Percentiles rank a stretch among this genome's conserved stretches.
Evolutionary conservation across 495 filamentous ascomycete species (phyloP).

Genomic region (Talaromyces thailandensis): DNA sequence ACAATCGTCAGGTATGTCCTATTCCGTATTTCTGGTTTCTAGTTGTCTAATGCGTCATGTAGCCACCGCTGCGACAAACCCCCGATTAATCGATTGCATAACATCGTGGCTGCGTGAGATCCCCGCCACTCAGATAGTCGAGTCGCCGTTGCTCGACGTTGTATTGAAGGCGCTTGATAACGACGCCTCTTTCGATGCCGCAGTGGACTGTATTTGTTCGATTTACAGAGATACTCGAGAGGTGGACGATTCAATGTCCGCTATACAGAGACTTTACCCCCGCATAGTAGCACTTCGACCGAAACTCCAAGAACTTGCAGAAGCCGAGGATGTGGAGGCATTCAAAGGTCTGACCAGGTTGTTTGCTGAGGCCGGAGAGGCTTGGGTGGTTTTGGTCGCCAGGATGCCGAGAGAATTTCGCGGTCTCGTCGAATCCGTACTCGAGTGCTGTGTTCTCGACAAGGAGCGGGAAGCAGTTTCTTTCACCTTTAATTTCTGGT

Average conservation of each 20-base stretch:
- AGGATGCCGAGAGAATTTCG: constrained; percentile 73
- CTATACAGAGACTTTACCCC: constrained; percentile 80
- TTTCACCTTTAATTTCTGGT: constrained; percentile 95
- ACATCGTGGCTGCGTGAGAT: constrained; percentile 95
- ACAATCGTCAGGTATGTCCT: constrained; percentile 71
- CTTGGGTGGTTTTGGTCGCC: constrained; percentile 86
- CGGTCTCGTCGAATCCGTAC: constrained; percentile 76
- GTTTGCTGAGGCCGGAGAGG: constrained; percentile 88
- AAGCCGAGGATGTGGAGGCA: constrained; percentile 74
- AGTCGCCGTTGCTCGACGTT: constrained; percentile 73
- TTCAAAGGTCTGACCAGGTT: constrained; percentile 83
- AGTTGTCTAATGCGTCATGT: neutral
- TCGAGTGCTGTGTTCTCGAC: constrained; percentile 84
- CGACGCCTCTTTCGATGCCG: constrained; percentile 72
- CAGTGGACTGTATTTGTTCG: constrained; percentile 87
- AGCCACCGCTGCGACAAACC: constrained; percentile 70
- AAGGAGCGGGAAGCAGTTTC: constrained; percentile 81
- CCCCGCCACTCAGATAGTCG: constrained; percentile 70
- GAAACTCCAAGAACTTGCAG: constrained; percentile 64
- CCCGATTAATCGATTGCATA: constrained; percentile 86
- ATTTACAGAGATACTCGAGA: constrained; percentile 90
- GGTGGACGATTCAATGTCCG: constrained; percentile 68
- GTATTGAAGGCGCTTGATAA: constrained; percentile 67
- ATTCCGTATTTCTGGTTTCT: neutral
- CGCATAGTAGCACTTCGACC: constrained; percentile 69